A percentile compares a stretch with the other conserved stretches of the same genome.
Conservation (phyloP, 805 yeast species). For the Candida morakotiae region DNA sequence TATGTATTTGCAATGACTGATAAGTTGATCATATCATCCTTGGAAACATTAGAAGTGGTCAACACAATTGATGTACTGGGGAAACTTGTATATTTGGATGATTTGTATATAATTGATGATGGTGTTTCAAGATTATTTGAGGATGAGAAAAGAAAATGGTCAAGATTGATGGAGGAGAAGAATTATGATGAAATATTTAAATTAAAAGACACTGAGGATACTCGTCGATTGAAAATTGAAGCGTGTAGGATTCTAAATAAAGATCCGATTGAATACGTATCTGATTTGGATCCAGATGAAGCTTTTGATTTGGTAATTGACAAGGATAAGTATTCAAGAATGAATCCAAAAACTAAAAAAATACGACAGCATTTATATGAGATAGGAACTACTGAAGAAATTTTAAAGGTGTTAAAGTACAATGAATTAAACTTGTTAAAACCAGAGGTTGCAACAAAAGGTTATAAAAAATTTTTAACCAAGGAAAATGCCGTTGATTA, state of each 20-base stretch:
- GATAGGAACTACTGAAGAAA: conserved; percentile 2
- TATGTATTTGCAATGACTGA: conserved; percentile 27
- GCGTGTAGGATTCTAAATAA: conserved; percentile 1
- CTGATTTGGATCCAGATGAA: conserved; percentile 2
- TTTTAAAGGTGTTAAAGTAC: conserved; percentile 1
- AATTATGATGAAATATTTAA: conserved; percentile 2
- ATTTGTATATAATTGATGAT: not conserved
- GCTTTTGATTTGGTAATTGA: conserved; percentile 4
- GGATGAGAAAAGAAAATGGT: not conserved
- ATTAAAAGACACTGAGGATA: not conserved
- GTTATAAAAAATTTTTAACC: conserved; percentile 3
- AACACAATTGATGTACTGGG: conserved; percentile 3
- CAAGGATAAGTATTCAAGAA: not conserved
- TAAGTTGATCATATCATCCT: conserved; percentile 19
- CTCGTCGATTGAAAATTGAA: not conserved
- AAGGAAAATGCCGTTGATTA: conserved; percentile 3
- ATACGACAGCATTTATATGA: conserved; percentile 1
- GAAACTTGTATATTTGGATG: conserved; percentile 1
- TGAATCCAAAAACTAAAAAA: not conserved
- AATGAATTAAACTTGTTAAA: conserved; percentile 1
- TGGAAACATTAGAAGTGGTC: conserved; percentile 19
- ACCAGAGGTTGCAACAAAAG: not conserved
- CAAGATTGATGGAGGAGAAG: not conserved
- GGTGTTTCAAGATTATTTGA: not conserved
- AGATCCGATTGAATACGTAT: conserved; percentile 1